Conservation (phyloP, 2,329 filamentous ascomycete genomes). For the Phialophora chinensis region DNA sequence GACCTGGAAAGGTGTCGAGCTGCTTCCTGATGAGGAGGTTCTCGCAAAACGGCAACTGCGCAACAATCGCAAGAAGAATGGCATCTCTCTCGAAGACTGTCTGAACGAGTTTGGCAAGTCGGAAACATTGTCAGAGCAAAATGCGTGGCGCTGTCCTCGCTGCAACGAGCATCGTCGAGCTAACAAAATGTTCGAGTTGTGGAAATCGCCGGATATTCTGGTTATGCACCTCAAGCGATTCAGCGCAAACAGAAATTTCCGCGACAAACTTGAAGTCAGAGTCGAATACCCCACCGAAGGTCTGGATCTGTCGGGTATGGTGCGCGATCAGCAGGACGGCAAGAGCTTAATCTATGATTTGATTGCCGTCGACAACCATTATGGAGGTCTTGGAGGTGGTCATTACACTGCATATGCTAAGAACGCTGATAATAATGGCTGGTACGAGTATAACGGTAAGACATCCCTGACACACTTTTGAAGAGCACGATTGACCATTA, state of each 20-base stretch:
- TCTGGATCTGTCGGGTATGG: slow-evolving; percentile 78
- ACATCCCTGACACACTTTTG: slow-evolving; percentile 25
- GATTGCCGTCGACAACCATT: slow-evolving; percentile 95
- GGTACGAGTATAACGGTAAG: slow-evolving; percentile 97
- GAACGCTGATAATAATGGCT: slow-evolving; percentile 85
- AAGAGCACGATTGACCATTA: not conserved
- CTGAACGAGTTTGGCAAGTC: slow-evolving; percentile 93
- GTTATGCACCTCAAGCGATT: slow-evolving; percentile 96
- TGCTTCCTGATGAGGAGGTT: slow-evolving; percentile 67
- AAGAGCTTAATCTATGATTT: slow-evolving; percentile 89
- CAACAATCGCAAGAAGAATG: slow-evolving; percentile 70
- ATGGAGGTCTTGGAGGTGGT: slow-evolving; percentile 87
- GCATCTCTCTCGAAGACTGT: slow-evolving; percentile 86
- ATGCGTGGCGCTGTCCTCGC: slow-evolving; percentile 95
- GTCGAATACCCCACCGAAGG: slow-evolving; percentile 92
- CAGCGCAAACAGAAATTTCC: slow-evolving; percentile 77
- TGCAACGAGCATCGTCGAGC: slow-evolving; percentile 94
- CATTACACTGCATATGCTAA: slow-evolving; percentile 96
- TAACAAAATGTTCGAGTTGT: slow-evolving; percentile 95
- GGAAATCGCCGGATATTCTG: slow-evolving; percentile 94
- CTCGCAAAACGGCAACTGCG: slow-evolving; percentile 68
- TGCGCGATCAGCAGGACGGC: slow-evolving; percentile 78
- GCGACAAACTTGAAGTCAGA: slow-evolving; percentile 88
- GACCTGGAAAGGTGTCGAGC: slow-evolving; percentile 61
- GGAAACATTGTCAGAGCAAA: slow-evolving; percentile 90